A percentile compares a stretch with the other conserved stretches of the same genome.
These are phyloP conservation scores for Neonectria sp. DNA, from an alignment of 2,329 filamentous ascomycete species.

Conservation along the genomic window DNA sequence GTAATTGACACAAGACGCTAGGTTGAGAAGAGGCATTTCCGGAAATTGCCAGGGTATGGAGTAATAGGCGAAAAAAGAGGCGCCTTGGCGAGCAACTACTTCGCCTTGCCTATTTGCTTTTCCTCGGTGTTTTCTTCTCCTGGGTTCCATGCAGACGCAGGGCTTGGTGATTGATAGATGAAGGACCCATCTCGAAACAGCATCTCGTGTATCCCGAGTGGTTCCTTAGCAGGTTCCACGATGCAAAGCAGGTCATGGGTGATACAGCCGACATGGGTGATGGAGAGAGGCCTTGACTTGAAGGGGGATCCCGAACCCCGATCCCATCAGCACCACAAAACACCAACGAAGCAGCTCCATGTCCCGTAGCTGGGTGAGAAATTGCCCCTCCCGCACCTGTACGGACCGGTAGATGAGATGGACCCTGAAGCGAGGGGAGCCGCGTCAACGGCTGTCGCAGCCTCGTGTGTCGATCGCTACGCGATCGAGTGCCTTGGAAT, in stretches of 20 bases:
- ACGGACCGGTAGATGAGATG: constrained; percentile 14
- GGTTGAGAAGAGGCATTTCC: constrained; percentile 25
- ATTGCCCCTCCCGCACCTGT: constrained; percentile 3
- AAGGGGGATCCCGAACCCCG: constrained; percentile 17
- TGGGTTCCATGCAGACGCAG: constrained; percentile 11
- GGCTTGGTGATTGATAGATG: neutral
- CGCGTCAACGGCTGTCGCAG: constrained; percentile 33
- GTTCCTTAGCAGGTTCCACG: constrained; percentile 6
- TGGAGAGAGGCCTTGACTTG: neutral
- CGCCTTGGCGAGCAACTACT: constrained; percentile 16
- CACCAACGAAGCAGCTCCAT: constrained; percentile 14
- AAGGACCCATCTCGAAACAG: constrained; percentile 29
- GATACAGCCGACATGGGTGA: neutral
- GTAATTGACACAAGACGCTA: constrained; percentile 30
- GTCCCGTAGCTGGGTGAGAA: constrained; percentile 11
- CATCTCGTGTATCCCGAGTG: constrained; percentile 26
- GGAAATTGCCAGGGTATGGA: constrained; percentile 35
- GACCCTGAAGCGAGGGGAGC: neutral
- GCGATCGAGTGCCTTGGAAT: constrained; percentile 42
- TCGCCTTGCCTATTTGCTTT: constrained; percentile 13
- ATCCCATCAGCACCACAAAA: constrained; percentile 1
- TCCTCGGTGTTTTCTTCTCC: constrained; percentile 15
- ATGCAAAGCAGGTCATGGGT: constrained; percentile 10
- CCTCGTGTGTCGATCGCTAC: constrained; percentile 42
- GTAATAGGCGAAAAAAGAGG: constrained; percentile 14